Percentiles rank a stretch among this genome's conserved stretches.
phyloP scores from a whole-genome alignment of 495 filamentous ascomycete species.

The Neurospora sp. region DNA sequence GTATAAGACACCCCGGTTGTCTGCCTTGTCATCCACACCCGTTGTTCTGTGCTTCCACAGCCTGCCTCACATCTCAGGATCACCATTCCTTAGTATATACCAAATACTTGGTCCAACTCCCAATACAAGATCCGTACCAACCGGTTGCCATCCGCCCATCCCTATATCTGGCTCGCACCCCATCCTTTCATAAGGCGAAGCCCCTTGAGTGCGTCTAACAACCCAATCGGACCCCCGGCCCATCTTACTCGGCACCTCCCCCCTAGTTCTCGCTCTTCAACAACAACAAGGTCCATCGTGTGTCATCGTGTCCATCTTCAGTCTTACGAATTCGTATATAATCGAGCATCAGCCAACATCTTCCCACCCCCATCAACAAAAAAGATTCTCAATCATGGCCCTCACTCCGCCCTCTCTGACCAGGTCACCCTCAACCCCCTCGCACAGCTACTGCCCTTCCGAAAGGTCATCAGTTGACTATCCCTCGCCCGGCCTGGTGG shows the following conservation, averaged over 20 bases:
- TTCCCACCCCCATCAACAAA: slow-evolving; percentile 2
- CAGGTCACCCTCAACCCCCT: slow-evolving; percentile 36
- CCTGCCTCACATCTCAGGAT: slow-evolving; percentile 15
- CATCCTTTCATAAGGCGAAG: slow-evolving; percentile 7
- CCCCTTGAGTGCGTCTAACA: slow-evolving; percentile 10
- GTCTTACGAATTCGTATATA: slow-evolving; percentile 13
- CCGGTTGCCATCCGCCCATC: slow-evolving; percentile 9
- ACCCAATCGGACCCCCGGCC: slow-evolving; percentile 23
- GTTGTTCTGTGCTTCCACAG: slow-evolving; percentile 13
- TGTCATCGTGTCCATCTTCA: slow-evolving; percentile 6
- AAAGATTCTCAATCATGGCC: slow-evolving; percentile 29
- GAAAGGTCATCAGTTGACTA: slow-evolving; percentile 38
- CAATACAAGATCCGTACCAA: slow-evolving; percentile 10
- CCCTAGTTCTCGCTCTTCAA: slow-evolving; percentile 12
- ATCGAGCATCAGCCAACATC: slow-evolving; percentile 15
- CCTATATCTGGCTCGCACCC: slow-evolving; percentile 21
- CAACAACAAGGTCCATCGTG: slow-evolving; percentile 9
- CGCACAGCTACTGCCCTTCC: slow-evolving; percentile 38
- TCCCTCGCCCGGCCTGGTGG: slow-evolving; percentile 33
- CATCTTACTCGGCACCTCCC: slow-evolving; percentile 10
- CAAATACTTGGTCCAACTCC: slow-evolving; percentile 8
- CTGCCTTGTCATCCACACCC: slow-evolving; percentile 19
- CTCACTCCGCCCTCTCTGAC: slow-evolving; percentile 39
- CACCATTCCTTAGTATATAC: slow-evolving; percentile 4
- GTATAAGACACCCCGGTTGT: slow-evolving; percentile 24